Base-by-base conservation (phyloP, 2,329 filamentous ascomycete species). In the Ascochyta rabiei region DNA sequence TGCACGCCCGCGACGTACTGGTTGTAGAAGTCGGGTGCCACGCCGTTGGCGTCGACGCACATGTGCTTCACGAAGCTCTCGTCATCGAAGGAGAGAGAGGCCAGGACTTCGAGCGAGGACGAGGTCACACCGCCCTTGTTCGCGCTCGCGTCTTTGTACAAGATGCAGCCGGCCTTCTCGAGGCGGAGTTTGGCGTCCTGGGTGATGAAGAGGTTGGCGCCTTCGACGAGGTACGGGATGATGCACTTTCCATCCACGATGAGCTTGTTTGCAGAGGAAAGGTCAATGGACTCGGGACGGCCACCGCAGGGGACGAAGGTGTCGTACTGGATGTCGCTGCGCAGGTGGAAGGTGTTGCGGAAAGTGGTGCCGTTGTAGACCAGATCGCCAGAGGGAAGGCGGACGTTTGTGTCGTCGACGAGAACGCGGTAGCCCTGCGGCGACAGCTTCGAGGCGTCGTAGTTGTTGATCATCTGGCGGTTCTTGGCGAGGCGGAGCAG, bases 91-190 rank as follows among this genome's bases (percentile, higher is more conserved):
- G 92, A 95, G 53, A 99, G 83, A 13, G 92, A 95, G 7, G 95
- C 95, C 21, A 99, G 85, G 6, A 99, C 95, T 72, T 99, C 95
- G 28, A 98, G 87, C 0, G 95, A 98, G 0, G 95, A 98, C 0
- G 92, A 97, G 0, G 95, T 99, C 40, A 99, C 95, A 75, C 95
- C 95, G 62, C 95, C 95, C 83, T 99, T 99, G 85, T 99, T 99
- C 52, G 93, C 93, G 33, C 91, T 96, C 5, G 95, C 95, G 76
- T 99, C 95, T 81, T 99, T 99, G 87, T 92, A 97, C 35, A 99
- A 79, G 67, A 98, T 86, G 72, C 91, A 96, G 56, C 95, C 95
- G n/a, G 93, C 93, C 67, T 91, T 89, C 79, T 99, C 95, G 13
- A 99, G 86, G 21, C 92, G 90, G 50, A 98, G 84, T 81, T 98